Evolutionary conservation across 352 stramenopile genomes (phyloP), one percentile per base, ranked within the genome.

Genomic region (Globisporangium cylindrosporum): DNA sequence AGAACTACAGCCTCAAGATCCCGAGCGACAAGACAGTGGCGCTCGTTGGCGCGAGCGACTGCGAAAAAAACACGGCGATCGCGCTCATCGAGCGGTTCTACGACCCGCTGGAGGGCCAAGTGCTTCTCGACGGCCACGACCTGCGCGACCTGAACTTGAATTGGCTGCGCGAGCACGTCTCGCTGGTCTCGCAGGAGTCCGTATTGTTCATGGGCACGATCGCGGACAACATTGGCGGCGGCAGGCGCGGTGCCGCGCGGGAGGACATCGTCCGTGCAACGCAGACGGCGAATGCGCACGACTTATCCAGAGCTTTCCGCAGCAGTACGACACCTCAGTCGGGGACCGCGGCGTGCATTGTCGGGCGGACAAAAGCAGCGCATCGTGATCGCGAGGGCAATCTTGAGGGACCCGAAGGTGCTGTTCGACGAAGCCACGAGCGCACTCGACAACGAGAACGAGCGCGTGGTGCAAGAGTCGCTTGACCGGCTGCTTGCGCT

Each of bases 321-420:
- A 94, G 4, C 73, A 76, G 14, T 94, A 96, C 59, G 78, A 97
- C 62, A 98, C 94, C 10, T 64, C 91, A 69, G 82, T 98, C 25
- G 95, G 95, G 7, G 92, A 98, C 59, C 72, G 85, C 25, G 93
- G 91, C 41, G 82, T 92, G 25, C 85, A 94, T 75, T 98, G 0
- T 91, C 74, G 22, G 93, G 92, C 48, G 95, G 95, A 29, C 95
- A 98, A 73, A 96, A 98, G 73, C 86, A 95, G 75, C 75, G 90
- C 48, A 79, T 97, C 25, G 89, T 91, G 58, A 89, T 98, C n/a
- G 95, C 94, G 14, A 79, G 97, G 12, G 95, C 93, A 8, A 91
- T 98, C 29, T 74, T 98, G 20, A 87, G 88, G 41, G 87, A 98
- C 61, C 90, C 92, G 3, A 72, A 80, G 2, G 86, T 98, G 38